Percentiles rank a stretch among this genome's conserved stretches.
phyloP scores from a whole-genome alignment of 2,329 filamentous ascomycete genomes.

The Pyrenochaeta sp. region DNA sequence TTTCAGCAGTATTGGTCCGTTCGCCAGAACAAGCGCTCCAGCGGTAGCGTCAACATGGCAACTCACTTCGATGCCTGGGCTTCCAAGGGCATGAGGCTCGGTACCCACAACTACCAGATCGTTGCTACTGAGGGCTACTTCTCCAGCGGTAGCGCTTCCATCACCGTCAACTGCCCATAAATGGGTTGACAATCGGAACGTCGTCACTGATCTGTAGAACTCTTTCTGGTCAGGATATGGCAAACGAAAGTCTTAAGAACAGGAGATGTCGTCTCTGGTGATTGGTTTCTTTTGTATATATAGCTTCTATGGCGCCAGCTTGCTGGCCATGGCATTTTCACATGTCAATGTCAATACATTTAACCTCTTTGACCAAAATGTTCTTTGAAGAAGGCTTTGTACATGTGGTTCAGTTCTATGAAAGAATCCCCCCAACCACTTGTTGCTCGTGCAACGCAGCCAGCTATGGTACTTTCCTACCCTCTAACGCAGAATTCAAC shows the following conservation, averaged over 20 bases:
- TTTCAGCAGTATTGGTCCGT: constrained; percentile 62
- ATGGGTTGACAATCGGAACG: too few relatives aligned
- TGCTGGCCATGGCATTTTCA: constrained; percentile 5
- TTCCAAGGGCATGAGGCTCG: constrained; percentile 38
- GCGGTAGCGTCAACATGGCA: constrained; percentile 41
- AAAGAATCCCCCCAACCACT: too few relatives aligned
- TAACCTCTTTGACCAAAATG: background rate
- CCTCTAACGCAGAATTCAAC: too few relatives aligned
- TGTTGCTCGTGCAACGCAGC: too few relatives aligned
- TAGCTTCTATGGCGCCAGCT: constrained; percentile 5
- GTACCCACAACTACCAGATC: constrained; percentile 51
- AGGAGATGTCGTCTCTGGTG: background rate
- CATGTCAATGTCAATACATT: constrained; percentile 10
- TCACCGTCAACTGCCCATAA: constrained; percentile 53
- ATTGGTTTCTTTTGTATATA: constrained; percentile 7
- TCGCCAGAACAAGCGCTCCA: constrained; percentile 39
- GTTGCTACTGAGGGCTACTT: constrained; percentile 63
- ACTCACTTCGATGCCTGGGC: constrained; percentile 48
- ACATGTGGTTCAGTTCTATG: too few relatives aligned
- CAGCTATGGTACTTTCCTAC: too few relatives aligned
- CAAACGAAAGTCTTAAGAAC: background rate
- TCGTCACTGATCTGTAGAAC: too few relatives aligned
- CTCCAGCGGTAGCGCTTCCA: constrained; percentile 56
- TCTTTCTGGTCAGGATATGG: too few relatives aligned
- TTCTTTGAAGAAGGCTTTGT: too few relatives aligned